Conservation (phyloP, 352 stramenopile genomes). For the Globisporangium viniferum region DNA sequence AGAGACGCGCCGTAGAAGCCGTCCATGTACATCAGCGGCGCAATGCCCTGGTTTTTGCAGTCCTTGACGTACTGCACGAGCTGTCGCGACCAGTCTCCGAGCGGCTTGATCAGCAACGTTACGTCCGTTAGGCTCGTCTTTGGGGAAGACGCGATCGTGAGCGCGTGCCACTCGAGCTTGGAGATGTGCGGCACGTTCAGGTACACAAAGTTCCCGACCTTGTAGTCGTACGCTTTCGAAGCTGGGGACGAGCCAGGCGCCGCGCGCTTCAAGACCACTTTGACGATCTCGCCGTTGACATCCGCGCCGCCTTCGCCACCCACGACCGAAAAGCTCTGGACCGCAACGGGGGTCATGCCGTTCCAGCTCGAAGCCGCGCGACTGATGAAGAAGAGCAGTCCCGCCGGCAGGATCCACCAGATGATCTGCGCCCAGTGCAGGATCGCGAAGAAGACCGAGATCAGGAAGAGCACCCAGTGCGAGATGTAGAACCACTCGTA, state of each 20-base stretch:
- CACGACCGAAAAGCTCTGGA: conserved; percentile 34
- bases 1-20: conserved; percentile 49
- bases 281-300: conserved; percentile 27
- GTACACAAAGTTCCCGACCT: conserved; percentile 55
- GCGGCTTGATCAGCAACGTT: conserved; percentile 46
- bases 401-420: conserved; percentile 50
- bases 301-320: conserved; percentile 20
- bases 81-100: conserved; percentile 46
- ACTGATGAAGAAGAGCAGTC: conserved; percentile 53
- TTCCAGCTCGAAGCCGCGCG: conserved; percentile 46
- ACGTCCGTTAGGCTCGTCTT: conserved; percentile 34
- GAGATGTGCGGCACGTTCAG: conserved; percentile 50
- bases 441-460: conserved; percentile 51
- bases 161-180: conserved; percentile 54
- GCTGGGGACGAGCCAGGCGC: conserved; percentile 26
- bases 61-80: conserved; percentile 40
- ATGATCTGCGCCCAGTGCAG: conserved; percentile 60
- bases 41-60: conserved; percentile 24
- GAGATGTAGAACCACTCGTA: conserved; percentile 64
- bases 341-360: conserved; percentile 31
- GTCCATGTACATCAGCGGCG: conserved; percentile 50
- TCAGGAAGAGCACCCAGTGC: conserved; percentile 54
- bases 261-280: conserved; percentile 42
- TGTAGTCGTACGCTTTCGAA: conserved; percentile 37
- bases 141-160: conserved; percentile 54